Percentiles rank a stretch among this genome's conserved stretches.
These are phyloP conservation scores for Arachis monticola DNA, from an alignment of 331 rosid genomes.

Conservation along the genomic window DNA sequence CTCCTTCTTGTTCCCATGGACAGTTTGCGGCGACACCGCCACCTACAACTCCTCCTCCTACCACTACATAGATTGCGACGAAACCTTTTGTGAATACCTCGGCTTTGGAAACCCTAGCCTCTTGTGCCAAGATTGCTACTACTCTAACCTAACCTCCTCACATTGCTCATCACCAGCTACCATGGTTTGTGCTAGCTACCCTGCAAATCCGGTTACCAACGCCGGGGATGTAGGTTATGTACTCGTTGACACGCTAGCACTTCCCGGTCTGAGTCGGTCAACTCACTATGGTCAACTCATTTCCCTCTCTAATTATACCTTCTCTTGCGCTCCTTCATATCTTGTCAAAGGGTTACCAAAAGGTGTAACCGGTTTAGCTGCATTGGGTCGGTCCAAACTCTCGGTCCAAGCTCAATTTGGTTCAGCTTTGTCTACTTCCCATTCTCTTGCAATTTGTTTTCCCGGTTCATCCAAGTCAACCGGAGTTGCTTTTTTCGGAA, in stretches of 20 bases:
- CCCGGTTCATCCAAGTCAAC: neutral
- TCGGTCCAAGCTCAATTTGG: slow-evolving; percentile 40
- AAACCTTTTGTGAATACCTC: slow-evolving; percentile 32
- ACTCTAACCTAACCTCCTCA: neutral
- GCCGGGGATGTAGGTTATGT: neutral
- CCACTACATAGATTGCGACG: slow-evolving; percentile 2
- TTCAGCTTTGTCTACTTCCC: neutral
- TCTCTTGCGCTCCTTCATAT: neutral
- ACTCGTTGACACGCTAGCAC: slow-evolving; percentile 36
- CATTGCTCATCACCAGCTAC: neutral
- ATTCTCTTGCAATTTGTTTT: slow-evolving; percentile 41
- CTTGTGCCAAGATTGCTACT: slow-evolving; percentile 17
- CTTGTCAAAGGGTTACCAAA: slow-evolving; percentile 34
- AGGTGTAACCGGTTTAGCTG: slow-evolving; percentile 37
- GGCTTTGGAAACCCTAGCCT: neutral
- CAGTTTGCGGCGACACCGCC: slow-evolving; percentile 29
- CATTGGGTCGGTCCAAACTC: slow-evolving; percentile 34
- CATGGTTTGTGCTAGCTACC: neutral
- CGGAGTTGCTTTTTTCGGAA: slow-evolving; percentile 40
- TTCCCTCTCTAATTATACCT: slow-evolving; percentile 21
- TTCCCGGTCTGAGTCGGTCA: neutral
- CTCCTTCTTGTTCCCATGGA: slow-evolving; percentile 46
- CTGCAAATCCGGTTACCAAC: too few species aligned
- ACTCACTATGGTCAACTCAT: slow-evolving; percentile 26
- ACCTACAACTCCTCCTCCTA: slow-evolving; percentile 41